Evolutionary conservation across 352 stramenopile genomes (phyloP), one percentile per base, ranked within the genome.

Genomic region (Plasmopara muralis): DNA sequence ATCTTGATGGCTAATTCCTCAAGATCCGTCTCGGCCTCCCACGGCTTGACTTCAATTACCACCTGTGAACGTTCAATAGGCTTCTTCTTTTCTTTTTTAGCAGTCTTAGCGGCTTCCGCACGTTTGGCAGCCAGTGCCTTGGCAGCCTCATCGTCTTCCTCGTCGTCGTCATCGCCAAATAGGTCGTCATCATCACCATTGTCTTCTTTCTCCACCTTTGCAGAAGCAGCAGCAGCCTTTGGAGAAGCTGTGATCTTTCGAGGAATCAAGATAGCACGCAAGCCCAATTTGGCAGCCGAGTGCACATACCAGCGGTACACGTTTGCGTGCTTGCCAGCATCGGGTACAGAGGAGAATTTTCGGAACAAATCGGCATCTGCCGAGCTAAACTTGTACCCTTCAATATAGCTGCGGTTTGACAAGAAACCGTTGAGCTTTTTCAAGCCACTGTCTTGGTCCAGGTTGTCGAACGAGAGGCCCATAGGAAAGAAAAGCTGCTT

Each of bases 391-490:
- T 74, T 63, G 66, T 66, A 92, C 46, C 80, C 84, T 44, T 87
- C 76, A 31, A 94, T 68, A 69, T 94, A 94, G 47, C 72, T 87
- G 47, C 75, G 75, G 57, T 69, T 69, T 28, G 67, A 82, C 38
- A 94, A 77, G 73, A 87, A 94, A 57, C 79, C 76, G 59, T 88
- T 88, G 1, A 88, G 74, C 67, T 88, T 88, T 67, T 85, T 85
- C 38, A 88, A 59, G 60, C 75, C 77, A 14, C 66, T 59, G 52
- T 77, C 68, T 50, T 70, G 67, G 68, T 83, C 57, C 43, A 88
- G 51, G 60, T 81, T 73, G 55, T 79, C 70, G 58, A 88, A 83
- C n/a, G 64, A 62, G 48, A 85, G 68, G 60, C 59, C 67, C 72
- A 82, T 83, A 5, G 6, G 6, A 35, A 35, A 35, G 10, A 35